Conservation (phyloP, 2,329 filamentous ascomycete genomes). For the Talaromyces pinophilus region DNA sequence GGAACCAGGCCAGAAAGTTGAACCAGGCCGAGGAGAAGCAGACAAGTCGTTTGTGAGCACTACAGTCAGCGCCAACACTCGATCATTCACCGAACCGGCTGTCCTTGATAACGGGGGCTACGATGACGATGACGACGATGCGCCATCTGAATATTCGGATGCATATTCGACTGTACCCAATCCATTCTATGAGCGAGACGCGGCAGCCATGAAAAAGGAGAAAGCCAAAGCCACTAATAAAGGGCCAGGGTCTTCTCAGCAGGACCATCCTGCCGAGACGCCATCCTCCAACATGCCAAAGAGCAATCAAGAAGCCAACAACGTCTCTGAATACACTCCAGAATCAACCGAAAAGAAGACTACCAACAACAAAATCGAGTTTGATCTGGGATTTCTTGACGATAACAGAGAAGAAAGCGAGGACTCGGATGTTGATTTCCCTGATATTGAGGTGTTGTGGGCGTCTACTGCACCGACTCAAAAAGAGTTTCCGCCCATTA, state of each 20-base stretch:
- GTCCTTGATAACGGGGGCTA: slow-evolving; percentile 14
- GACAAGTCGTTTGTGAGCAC: slow-evolving; percentile 6
- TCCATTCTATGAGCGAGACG: slow-evolving; percentile 36
- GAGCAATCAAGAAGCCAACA: slow-evolving; percentile 12
- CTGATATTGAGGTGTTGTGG: slow-evolving; percentile 20
- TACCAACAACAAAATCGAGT: background rate
- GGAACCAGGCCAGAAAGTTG: background rate
- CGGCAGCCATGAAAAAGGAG: background rate
- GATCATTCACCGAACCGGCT: background rate
- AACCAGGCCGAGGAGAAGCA: background rate
- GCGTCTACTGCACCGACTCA: slow-evolving; percentile 25
- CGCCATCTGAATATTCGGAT: background rate
- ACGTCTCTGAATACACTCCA: background rate
- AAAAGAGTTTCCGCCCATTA: slow-evolving; percentile 17
- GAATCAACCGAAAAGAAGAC: background rate
- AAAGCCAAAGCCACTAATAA: slow-evolving; percentile 9
- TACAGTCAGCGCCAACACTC: slow-evolving; percentile 20
- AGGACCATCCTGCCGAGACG: background rate
- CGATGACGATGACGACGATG: slow-evolving; percentile 6
- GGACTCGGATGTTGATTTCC: slow-evolving; percentile 13
- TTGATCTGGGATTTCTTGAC: background rate
- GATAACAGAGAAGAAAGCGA: slow-evolving; percentile 1
- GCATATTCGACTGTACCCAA: slow-evolving; percentile 31
- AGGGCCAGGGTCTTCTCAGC: background rate
- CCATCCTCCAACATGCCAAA: slow-evolving; percentile 1